Percentiles rank a stretch among this genome's conserved stretches.
Evolutionary conservation across 176 grass and related monocot species (phyloP).

Genomic region (Oryza nivara): DNA sequence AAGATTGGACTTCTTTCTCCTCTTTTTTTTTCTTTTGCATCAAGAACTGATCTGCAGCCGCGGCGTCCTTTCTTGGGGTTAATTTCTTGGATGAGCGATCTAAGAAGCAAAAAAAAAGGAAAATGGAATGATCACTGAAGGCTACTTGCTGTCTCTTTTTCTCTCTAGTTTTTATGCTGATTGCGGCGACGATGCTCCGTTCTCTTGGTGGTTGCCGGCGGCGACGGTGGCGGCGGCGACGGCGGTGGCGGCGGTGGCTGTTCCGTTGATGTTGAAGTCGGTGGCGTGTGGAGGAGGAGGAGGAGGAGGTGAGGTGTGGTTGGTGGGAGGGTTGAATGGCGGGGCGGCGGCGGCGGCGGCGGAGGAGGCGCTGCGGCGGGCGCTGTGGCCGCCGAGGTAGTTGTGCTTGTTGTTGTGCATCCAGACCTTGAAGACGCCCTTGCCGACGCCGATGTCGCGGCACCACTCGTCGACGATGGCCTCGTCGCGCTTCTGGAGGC

Average conservation of each 20-base stretch:
- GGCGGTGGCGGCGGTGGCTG: neutral
- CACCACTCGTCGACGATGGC: conserved; percentile 83
- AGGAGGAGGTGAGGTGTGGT: conserved; percentile 36
- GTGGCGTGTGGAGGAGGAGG: neutral
- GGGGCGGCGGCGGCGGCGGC: neutral
- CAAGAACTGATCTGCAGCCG: conserved; percentile 20
- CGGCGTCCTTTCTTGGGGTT: conserved; percentile 54
- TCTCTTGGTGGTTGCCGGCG: conserved; percentile 24
- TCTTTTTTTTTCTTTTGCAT: neutral
- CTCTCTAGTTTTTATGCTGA: conserved; percentile 48
- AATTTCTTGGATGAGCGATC: conserved; percentile 54
- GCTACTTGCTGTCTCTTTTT: conserved; percentile 40
- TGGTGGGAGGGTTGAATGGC: conserved; percentile 22
- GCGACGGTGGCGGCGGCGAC: neutral
- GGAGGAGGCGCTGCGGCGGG: conserved; percentile 46
- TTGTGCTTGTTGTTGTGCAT: conserved; percentile 99
- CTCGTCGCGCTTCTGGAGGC: conserved; percentile 94
- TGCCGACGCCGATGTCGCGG: conserved; percentile 86
- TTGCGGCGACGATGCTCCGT: conserved; percentile 50
- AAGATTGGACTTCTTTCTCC: conserved; percentile 36
- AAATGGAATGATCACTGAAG: conserved; percentile 54
- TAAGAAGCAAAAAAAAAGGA: conserved; percentile 25
- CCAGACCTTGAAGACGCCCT: conserved; percentile 99
- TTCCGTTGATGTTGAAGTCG: conserved; percentile 58
- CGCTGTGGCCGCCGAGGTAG: conserved; percentile 75